Evolutionary conservation across 2,329 filamentous ascomycete species (phyloP).

Genomic region (Ophiostoma australiae): DNA sequence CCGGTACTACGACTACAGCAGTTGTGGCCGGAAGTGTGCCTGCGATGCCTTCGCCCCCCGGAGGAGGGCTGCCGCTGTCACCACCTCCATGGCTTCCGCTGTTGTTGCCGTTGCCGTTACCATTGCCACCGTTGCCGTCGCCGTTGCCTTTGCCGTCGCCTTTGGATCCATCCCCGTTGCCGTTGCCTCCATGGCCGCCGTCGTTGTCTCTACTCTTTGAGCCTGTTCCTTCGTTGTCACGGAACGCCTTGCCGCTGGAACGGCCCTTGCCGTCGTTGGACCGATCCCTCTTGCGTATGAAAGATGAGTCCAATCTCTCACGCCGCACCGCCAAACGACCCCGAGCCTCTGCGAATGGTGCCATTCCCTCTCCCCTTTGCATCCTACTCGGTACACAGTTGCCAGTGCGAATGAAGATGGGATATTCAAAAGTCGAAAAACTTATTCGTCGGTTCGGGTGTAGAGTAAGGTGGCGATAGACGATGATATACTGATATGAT

Average conservation of each 20-base stretch:
- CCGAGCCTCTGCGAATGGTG: slow-evolving; percentile 28
- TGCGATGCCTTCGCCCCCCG: neutral
- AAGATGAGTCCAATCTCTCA: slow-evolving; percentile 14
- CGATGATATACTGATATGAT: neutral
- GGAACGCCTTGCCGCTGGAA: neutral
- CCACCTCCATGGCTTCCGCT: slow-evolving; percentile 22
- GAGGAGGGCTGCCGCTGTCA: neutral
- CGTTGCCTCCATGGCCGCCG: neutral
- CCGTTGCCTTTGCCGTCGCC: neutral
- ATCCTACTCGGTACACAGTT: slow-evolving; percentile 26
- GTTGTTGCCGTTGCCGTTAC: slow-evolving; percentile 18
- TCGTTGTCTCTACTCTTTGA: neutral
- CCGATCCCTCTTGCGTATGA: neutral
- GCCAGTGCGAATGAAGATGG: slow-evolving; percentile 23
- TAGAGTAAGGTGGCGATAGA: neutral
- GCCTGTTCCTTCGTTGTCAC: neutral
- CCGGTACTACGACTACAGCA: neutral
- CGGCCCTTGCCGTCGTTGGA: neutral
- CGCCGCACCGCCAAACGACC: slow-evolving; percentile 23
- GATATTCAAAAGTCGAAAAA: slow-evolving; percentile 23
- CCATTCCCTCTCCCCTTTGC: slow-evolving; percentile 33
- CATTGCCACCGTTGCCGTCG: neutral
- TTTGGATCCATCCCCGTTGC: neutral
- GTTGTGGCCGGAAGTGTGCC: neutral
- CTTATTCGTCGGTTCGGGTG: neutral